Base-by-base conservation (phyloP, 306 rosid genomes). In the Vicia sativa region DNA sequence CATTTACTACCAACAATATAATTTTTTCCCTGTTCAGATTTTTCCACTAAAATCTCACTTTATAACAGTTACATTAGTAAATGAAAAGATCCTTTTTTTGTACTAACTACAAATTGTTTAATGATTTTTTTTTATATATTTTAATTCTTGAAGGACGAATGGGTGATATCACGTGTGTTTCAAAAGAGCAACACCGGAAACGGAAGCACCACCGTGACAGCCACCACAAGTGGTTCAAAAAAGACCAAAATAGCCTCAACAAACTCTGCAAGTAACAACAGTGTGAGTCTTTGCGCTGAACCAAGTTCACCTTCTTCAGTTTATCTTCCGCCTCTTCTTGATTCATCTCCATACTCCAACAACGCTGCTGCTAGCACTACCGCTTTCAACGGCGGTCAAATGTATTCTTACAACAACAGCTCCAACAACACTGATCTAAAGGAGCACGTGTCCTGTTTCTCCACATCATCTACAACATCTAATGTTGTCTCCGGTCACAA, bases 361-460 rank as follows among this genome's bases (percentile, higher is more conserved):
- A 34, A 34, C 72, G 26, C 83, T 3, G 6, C 65, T 35, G 52
- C 35, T 12, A 12, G 66, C 8, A 38, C 66, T 25, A 4, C 19
- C 72, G 60, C 67, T 19, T 28, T 67, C 50, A 67, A 78, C 54
- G 88, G 78, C 82, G 85, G 80, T 50, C 86, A 87, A 13, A 75
- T 78, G 81, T 77, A 88, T 66, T 34, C 38, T 34, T 79, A 91
- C 16, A 83, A 62, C 44, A 85, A 81, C 31, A 83, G 62, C 59
- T 82, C 66, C 57, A 84, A 56, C 57, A 80, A 77, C 80, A 82
- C 70, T 28, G 58, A 56, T 14, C 19, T 57, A 84, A 95, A 69
- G 68, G 96, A 91, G 99, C 99, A 95, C 99, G 97, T 95, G 99
- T 85, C 99, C 97, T 95, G 99, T 90, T 95, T 95, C 99, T 95